Evolutionary conservation across 306 rosid species (phyloP), one percentile per base, ranked within the genome.

Genomic region (Begonia masoniana): DNA sequence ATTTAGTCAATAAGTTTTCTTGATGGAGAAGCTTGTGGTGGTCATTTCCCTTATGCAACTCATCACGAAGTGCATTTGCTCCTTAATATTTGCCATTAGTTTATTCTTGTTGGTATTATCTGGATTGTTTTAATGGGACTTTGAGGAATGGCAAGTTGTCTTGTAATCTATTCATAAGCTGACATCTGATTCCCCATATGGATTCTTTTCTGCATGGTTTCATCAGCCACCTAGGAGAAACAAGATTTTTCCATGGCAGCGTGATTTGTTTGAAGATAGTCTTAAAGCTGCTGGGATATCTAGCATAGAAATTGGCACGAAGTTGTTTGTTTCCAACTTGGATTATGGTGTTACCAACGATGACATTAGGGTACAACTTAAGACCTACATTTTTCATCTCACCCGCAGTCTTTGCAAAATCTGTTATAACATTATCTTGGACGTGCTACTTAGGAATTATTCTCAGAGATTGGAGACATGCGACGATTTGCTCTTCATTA

Each of bases 331-430:
- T 68, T 91, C 99, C 66, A 91, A 86, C 78, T 79, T 91, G 86
- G 94, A 91, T 73, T 68, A 59, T 68, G 99, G 99, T 59, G 99
- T 91, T 62, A 83, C 99, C 71, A 86, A 91, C 69, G 96, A 91
- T 71, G 99, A 91, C 68, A 83, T 91, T 81, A 81, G 94, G 99
- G 99, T 91, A 91, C 82, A 66, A 62, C 55, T 67, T 48, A 45
- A 69, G 76, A 70, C 76, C 59, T 63, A 55, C 65, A 68, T 64
- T 47, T 70, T 77, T 64, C 47, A 63, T 74, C 67, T 68, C 78
- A 65, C 66, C 66, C 65, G 62, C 70, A 71, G 65, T 84, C 75
- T 74, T 49, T 67, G 43, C 64, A 42, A 61, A 65, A 64, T 67
- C 60, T 69, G 61, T 62, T 52, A 70, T 71, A 78, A 70, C 59